phyloP scores from a whole-genome alignment of 176 grass and related monocot species.

The Rhynchospora pubera region DNA sequence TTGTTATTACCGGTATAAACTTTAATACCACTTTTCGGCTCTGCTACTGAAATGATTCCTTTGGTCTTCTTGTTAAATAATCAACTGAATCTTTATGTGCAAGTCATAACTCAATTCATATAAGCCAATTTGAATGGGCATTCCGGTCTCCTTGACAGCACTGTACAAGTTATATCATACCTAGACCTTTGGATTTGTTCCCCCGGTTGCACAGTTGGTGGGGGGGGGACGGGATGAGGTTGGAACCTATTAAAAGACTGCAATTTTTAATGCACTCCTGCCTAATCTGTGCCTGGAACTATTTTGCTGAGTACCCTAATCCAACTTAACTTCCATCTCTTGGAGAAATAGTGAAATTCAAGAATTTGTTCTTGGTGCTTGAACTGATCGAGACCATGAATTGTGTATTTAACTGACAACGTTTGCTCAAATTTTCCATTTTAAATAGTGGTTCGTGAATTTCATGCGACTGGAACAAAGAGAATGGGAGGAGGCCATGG shows the following conservation, averaged over 20 bases:
- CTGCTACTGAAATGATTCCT: neutral
- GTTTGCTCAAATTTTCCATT: neutral
- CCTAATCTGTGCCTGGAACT: neutral
- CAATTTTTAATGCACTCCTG: neutral
- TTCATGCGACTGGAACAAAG: slow-evolving; percentile 46
- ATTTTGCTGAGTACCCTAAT: neutral
- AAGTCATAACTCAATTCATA: neutral
- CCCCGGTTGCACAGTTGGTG: too few species aligned
- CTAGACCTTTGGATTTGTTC: neutral
- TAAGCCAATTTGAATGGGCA: neutral
- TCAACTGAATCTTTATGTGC: neutral
- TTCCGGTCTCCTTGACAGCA: neutral
- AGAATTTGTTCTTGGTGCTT: neutral
- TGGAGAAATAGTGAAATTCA: neutral
- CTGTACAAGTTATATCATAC: neutral
- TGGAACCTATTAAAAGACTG: neutral
- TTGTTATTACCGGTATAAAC: neutral
- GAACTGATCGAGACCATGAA: neutral
- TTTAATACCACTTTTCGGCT: neutral
- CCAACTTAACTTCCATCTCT: neutral
- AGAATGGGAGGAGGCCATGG: slow-evolving; percentile 46
- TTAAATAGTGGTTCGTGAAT: slow-evolving; percentile 28
- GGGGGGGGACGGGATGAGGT: too few species aligned
- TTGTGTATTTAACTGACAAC: neutral
- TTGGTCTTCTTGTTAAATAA: neutral